These are phyloP conservation scores for Chlorella vulgaris DNA, from an alignment of 139 green algal genomes.

Conservation along the genomic window DNA sequence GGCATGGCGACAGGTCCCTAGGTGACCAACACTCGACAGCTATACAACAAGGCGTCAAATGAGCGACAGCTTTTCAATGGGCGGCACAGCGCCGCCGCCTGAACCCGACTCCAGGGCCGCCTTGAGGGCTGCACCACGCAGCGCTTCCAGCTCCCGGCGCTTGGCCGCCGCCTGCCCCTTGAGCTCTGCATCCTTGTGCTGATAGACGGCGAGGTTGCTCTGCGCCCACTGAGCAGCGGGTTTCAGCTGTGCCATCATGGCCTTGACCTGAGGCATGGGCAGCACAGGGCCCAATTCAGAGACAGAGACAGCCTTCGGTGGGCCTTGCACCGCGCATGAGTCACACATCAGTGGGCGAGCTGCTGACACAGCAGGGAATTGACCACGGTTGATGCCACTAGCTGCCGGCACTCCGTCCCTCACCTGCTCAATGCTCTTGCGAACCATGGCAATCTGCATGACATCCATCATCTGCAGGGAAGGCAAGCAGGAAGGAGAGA, in stretches of 20 bases:
- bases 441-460: background rate
- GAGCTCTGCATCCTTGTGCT: background rate
- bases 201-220: background rate
- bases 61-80: background rate
- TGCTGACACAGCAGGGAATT: no score
- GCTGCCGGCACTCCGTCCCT: no score
- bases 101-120: background rate
- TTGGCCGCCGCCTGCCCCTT: constrained; percentile 1
- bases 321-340: no score
- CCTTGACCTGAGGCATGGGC: no score
- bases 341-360: no score
- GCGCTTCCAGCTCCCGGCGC: background rate
- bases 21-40: no score
- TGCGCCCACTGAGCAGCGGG: background rate
- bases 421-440: background rate
- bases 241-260: background rate
- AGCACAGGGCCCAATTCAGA: no score
- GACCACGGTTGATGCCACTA: no score
- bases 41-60: background rate
- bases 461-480: background rate
- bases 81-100: background rate
- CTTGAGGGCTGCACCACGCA: background rate
- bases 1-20: no score
- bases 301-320: no score
- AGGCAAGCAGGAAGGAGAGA: background rate